Evolutionary conservation across 2,329 filamentous ascomycete species (phyloP).

Genomic region (Penicillium italicum): DNA sequence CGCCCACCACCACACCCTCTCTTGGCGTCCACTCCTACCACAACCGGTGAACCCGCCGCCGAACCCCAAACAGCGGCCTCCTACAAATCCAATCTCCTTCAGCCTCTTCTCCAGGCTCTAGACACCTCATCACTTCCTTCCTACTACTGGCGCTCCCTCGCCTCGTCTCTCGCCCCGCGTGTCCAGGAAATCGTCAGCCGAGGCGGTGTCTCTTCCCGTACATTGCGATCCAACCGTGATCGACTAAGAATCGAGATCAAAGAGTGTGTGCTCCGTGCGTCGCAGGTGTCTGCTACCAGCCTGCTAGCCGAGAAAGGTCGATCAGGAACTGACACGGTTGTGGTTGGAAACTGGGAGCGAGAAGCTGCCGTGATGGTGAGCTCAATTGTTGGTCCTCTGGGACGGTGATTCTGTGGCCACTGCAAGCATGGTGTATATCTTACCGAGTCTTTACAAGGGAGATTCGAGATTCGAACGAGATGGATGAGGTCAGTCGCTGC

Average conservation of each 20-base stretch:
- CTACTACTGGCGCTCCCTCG: slow-evolving; percentile 91
- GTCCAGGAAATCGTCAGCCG: slow-evolving; percentile 81
- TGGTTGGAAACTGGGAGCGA: slow-evolving; percentile 68
- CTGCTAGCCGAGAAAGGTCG: slow-evolving; percentile 47
- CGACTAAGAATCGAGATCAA: slow-evolving; percentile 72
- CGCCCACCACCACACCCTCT: slow-evolving; percentile 68
- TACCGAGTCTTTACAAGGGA: not conserved
- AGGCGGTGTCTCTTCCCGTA: slow-evolving; percentile 79
- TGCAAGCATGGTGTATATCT: not conserved
- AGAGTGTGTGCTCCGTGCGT: slow-evolving; percentile 78
- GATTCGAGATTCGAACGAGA: not conserved
- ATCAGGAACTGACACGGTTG: slow-evolving; percentile 44
- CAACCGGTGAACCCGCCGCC: slow-evolving; percentile 29
- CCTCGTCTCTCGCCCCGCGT: slow-evolving; percentile 67
- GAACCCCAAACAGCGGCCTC: slow-evolving; percentile 10
- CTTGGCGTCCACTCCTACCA: slow-evolving; percentile 38
- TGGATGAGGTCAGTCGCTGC: not conserved
- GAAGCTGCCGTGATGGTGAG: slow-evolving; percentile 95
- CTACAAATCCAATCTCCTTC: slow-evolving; percentile 56
- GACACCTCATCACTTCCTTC: slow-evolving; percentile 84
- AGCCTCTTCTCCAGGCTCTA: slow-evolving; percentile 69
- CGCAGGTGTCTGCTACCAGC: slow-evolving; percentile 59
- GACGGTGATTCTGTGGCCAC: slow-evolving; percentile 19
- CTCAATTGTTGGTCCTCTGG: slow-evolving; percentile 64
- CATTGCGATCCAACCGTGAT: slow-evolving; percentile 70